phyloP scores from a whole-genome alignment of 306 rosid genomes.

The Chamaecrista fasciculata region DNA sequence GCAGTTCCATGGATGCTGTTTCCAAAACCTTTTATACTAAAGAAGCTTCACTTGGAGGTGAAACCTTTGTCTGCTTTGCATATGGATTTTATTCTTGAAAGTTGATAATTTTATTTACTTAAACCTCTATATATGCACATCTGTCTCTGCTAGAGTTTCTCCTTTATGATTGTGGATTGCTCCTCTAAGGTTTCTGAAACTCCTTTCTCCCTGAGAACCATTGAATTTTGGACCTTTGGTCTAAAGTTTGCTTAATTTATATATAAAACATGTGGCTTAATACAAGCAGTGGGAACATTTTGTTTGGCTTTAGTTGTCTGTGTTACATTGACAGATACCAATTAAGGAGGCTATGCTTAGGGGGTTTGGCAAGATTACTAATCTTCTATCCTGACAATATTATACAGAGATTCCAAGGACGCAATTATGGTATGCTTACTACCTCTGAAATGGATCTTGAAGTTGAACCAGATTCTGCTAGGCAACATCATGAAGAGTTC shows the following conservation, averaged over 20 bases:
- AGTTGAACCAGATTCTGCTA: conserved; percentile 83
- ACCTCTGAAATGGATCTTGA: conserved; percentile 85
- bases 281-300: conserved; percentile 18
- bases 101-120: conserved; percentile 17
- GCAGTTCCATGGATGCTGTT: conserved; percentile 99
- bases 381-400: conserved; percentile 29
- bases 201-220: conserved; percentile 20
- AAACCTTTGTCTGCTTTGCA: conserved; percentile 27
- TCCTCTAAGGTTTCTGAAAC: conserved; percentile 7
- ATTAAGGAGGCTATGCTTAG: conserved; percentile 12
- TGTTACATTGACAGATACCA: conserved; percentile 18
- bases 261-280: background rate
- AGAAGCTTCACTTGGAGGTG: conserved; percentile 87
- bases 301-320: conserved; percentile 26
- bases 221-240: background rate
- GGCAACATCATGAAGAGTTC: conserved; percentile 84
- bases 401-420: conserved; percentile 95
- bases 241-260: conserved; percentile 9
- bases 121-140: conserved; percentile 10
- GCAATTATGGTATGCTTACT: conserved; percentile 79
- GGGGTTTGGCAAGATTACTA: conserved; percentile 28
- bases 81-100: conserved; percentile 24
- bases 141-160: conserved; percentile 27
- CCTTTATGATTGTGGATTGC: conserved; percentile 6
- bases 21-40: conserved; percentile 95